Evolutionary conservation across 148 eudicot genomes (phyloP), one percentile per base, ranked within the genome.

Genomic region (Rhododendron kiyosumense): DNA sequence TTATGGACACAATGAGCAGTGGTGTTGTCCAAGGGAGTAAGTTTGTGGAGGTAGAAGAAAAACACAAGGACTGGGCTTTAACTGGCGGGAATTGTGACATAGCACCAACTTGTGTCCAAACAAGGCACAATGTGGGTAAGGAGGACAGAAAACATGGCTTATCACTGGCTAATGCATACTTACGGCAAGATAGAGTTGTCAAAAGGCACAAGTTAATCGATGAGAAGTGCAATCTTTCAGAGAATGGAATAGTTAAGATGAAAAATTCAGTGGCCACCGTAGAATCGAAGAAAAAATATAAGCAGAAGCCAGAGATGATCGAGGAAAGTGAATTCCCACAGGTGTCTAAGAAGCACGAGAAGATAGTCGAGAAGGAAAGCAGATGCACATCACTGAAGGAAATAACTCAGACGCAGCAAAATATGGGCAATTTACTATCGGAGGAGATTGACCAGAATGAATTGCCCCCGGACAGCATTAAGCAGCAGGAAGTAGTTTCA

Each of bases 1-100:
- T 95, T 51, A 51, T 92, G 84, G 91, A 91, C 76, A 92, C 96
- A 36, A 71, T 95, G 92, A 88, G 83, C 87, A 79, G 87, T 43
- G 90, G 83, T 51, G 59, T 45, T 67, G 81, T 57, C 57, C 43
- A 9, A 78, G 84, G 12, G 26, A 52, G 46, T 59, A 84, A 83
- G 73, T 87, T 87, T n/a, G 84, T 83, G 32, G 81, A 88, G 30
- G 80, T 54, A 81, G 85, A 85, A 81, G 86, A 86, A 86, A 78
- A 71, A 83, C 69, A 32, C 4, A 18, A n/a, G 61, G 85, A 1
- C 17, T 38, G 26, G 57, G 41, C 51, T 28, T 43, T 30, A 3
- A 79, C 2, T 1, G 34, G 81, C 9, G 48, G 51, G 13, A 81
- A n/a, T n/a, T n/a, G n/a, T n/a, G n/a, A 32, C 34, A 32, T 32